Percentiles rank a stretch among this genome's conserved stretches.
Evolutionary conservation across 2,329 filamentous ascomycete species (phyloP).

Genomic region (Coleophoma crateriformis): DNA sequence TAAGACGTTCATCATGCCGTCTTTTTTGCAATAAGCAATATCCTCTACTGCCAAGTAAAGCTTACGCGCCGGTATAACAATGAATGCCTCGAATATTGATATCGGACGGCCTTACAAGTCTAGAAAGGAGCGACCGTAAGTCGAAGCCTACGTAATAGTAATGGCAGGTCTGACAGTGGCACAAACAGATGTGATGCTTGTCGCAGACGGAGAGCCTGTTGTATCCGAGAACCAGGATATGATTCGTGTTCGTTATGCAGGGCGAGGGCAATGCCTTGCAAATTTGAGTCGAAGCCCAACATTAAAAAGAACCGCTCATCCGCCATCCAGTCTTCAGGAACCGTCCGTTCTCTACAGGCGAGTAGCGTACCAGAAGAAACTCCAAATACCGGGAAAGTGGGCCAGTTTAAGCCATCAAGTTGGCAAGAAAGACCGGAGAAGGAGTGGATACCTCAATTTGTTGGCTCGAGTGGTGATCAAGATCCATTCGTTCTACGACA

Average conservation of each 20-base stretch:
- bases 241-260: constrained; percentile 2
- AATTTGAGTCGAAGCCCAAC: background rate
- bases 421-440: background rate
- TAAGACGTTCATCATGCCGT: background rate
- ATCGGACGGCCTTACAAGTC: constrained; percentile 3
- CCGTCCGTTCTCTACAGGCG: background rate
- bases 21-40: background rate
- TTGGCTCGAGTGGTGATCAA: constrained; percentile 5
- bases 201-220: constrained; percentile 4
- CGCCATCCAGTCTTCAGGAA: background rate
- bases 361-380: background rate
- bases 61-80: background rate
- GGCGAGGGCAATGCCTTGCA: background rate
- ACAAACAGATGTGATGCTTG: constrained; percentile 4
- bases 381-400: background rate
- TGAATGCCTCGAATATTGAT: background rate
- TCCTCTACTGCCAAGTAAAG: background rate
- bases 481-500: constrained; percentile 4
- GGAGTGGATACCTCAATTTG: constrained; percentile 3
- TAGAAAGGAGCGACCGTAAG: constrained; percentile 5
- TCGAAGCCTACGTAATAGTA: background rate
- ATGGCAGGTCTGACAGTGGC: background rate
- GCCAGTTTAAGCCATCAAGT: background rate
- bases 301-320: background rate
- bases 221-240: constrained; percentile 1